These are phyloP conservation scores for Cadophora malorum DNA, from an alignment of 2,329 filamentous ascomycete species.

Conservation along the genomic window DNA sequence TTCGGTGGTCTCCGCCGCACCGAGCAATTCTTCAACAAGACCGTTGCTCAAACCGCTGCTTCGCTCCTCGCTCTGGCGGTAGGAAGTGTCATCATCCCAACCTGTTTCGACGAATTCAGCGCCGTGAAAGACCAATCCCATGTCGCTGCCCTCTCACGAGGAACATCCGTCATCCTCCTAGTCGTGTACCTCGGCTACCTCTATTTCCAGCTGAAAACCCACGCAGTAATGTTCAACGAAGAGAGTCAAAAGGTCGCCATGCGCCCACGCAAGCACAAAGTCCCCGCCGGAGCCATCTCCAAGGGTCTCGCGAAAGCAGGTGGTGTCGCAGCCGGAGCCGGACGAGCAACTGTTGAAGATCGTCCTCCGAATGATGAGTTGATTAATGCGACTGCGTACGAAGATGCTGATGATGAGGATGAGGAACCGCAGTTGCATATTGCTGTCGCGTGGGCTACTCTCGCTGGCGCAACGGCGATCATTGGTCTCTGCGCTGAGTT, in stretches of 20 bases:
- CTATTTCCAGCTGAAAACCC: conserved; percentile 89
- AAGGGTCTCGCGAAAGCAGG: conserved; percentile 44
- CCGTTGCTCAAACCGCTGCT: conserved; percentile 87
- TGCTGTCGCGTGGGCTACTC: conserved; percentile 72
- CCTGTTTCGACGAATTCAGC: conserved; percentile 74
- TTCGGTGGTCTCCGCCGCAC: conserved; percentile 71
- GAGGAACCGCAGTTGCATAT: conserved; percentile 79
- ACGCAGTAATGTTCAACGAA: conserved; percentile 79
- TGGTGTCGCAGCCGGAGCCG: conserved; percentile 42
- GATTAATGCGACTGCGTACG: conserved; percentile 49
- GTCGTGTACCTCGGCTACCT: conserved; percentile 85
- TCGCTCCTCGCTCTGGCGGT: conserved; percentile 72
- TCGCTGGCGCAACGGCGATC: conserved; percentile 72
- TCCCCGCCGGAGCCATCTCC: conserved; percentile 43
- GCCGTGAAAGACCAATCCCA: conserved; percentile 45
- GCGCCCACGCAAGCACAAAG: conserved; percentile 52
- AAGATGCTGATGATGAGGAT: conserved; percentile 68
- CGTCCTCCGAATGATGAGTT: conserved; percentile 44
- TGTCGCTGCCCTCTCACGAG: conserved; percentile 71
- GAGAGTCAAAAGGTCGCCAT: conserved; percentile 79
- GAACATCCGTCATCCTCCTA: conserved; percentile 80
- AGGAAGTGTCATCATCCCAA: conserved; percentile 85
- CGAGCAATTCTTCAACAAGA: conserved; percentile 91
- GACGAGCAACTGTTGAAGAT: conserved; percentile 36
- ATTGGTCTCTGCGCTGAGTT: conserved; percentile 81